A percentile compares a stretch with the other conserved stretches of the same genome.
Conservation (phyloP, 2,329 filamentous ascomycete species). For the Dactylellina parvicollis region DNA sequence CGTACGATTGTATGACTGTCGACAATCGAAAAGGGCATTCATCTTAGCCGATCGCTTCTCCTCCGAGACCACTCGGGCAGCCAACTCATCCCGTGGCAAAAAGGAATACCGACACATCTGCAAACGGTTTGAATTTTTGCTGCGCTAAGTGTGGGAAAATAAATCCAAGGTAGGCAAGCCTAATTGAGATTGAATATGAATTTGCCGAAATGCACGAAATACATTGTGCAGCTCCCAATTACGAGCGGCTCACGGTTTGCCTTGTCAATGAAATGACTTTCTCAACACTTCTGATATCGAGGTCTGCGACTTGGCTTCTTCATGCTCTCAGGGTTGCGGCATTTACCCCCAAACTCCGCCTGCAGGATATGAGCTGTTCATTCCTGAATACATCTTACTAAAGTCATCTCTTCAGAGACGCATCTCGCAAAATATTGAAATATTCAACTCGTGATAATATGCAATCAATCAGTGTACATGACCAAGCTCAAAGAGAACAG, state of each 20-base stretch:
- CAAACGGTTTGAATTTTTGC: constrained; percentile 39
- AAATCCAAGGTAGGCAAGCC: constrained; percentile 4
- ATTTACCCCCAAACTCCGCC: constrained; percentile 15
- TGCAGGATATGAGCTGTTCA: background rate
- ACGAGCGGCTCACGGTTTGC: background rate
- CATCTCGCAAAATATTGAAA: constrained; percentile 16
- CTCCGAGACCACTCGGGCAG: constrained; percentile 43
- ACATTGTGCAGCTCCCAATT: constrained; percentile 9
- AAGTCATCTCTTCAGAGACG: constrained; percentile 2
- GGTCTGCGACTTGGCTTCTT: constrained; percentile 28
- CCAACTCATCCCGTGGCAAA: constrained; percentile 53
- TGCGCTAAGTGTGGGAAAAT: constrained; percentile 52
- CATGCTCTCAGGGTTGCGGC: constrained; percentile 43
- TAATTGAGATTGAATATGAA: constrained; percentile 32
- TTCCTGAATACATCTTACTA: background rate
- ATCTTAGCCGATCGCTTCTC: constrained; percentile 42
- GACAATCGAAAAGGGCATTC: constrained; percentile 11
- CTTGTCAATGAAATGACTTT: constrained; percentile 7
- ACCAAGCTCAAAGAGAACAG: background rate
- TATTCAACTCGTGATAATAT: constrained; percentile 13
- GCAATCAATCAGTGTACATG: constrained; percentile 27
- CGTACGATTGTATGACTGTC: constrained; percentile 8
- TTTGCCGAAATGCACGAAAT: constrained; percentile 33
- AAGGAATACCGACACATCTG: constrained; percentile 3
- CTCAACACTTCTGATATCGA: constrained; percentile 10